Evolutionary conservation across 2,329 filamentous ascomycete species (phyloP).

Genomic region (Biscogniauxia marginata): DNA sequence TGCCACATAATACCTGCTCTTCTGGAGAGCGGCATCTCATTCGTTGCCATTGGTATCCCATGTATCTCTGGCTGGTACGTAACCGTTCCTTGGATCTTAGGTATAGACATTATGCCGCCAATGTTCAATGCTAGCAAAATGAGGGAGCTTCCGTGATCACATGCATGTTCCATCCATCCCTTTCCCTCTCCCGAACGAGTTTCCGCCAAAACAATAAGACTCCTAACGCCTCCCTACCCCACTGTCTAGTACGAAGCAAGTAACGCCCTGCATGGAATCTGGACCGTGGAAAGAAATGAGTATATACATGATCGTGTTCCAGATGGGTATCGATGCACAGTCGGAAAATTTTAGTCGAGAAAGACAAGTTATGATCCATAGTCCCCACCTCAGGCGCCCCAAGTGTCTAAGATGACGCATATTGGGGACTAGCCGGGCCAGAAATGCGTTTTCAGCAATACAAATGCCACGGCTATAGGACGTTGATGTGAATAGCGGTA

Average conservation of each 20-base stretch:
- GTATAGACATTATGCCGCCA: not conserved
- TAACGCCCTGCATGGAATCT: constrained; percentile 14
- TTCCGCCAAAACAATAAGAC: constrained; percentile 12
- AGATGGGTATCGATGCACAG: constrained; percentile 23
- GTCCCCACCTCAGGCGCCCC: not conserved
- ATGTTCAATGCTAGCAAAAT: not conserved
- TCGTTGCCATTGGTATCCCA: not conserved
- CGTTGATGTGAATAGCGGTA: not conserved
- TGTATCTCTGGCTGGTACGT: not conserved
- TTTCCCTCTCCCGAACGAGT: not conserved
- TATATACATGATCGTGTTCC: constrained; percentile 23
- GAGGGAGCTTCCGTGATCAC: not conserved
- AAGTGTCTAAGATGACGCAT: not conserved
- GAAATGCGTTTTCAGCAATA: not conserved
- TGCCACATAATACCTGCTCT: not conserved
- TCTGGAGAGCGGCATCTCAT: not conserved
- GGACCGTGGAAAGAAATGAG: constrained; percentile 12
- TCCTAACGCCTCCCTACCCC: constrained; percentile 21
- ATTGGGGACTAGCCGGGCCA: not conserved
- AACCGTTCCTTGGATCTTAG: not conserved
- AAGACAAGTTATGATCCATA: constrained; percentile 3
- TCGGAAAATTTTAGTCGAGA: constrained; percentile 17
- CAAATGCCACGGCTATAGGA: not conserved
- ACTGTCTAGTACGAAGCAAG: constrained; percentile 11
- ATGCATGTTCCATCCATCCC: not conserved